Base-by-base conservation (phyloP, 2,329 filamentous ascomycete genomes). In the Fusarium udum region DNA sequence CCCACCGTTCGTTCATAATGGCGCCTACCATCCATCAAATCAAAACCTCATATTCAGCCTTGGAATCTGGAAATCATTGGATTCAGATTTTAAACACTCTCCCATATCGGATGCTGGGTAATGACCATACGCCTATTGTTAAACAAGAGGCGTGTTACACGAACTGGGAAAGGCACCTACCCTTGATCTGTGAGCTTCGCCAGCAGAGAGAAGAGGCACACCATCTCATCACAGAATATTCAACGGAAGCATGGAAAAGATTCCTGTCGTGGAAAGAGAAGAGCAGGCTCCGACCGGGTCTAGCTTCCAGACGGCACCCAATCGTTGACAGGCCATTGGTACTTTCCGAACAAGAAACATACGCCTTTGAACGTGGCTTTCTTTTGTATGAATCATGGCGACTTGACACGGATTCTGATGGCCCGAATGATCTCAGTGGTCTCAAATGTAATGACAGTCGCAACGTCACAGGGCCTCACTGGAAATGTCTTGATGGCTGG, bases 11-110 rank as follows among this genome's bases (percentile, higher is more conserved):
- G 7, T 16, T 10, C 32, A 53, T 37, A 12, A 22, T 37, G 24
- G 7, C 14, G 10, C 24, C 24, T 15, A n/a, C 1, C 13, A 37
- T 22, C 11, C 18, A 13, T 20, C 32, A 4, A 4, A 12, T n/a
- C 0, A 20, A 53, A n/a, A 26, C 10, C 7, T 26, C 32, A 2
- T 37, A 28, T 5, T 18, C 28, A 24, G 4, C 7, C 15, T 5
- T 14, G 22, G 0, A 24, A 7, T 9, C n/a, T 6, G 18, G 3
- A 15, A 36, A 9, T 0, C 24, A 36, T 26, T 8, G 15, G 3
- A 9, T 12, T 7, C 9, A 6, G 7, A 4, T 37, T 12, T 22
- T 6, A 13, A 22, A 4, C 4, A 37, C 7, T 16, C 51, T 53
- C 13, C 18, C 34, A 15, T 22, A 37, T 22, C 34, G 34, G 8